These are phyloP conservation scores for Hypoxylon sp. DNA, from an alignment of 2,329 filamentous ascomycete genomes.

Conservation along the genomic window DNA sequence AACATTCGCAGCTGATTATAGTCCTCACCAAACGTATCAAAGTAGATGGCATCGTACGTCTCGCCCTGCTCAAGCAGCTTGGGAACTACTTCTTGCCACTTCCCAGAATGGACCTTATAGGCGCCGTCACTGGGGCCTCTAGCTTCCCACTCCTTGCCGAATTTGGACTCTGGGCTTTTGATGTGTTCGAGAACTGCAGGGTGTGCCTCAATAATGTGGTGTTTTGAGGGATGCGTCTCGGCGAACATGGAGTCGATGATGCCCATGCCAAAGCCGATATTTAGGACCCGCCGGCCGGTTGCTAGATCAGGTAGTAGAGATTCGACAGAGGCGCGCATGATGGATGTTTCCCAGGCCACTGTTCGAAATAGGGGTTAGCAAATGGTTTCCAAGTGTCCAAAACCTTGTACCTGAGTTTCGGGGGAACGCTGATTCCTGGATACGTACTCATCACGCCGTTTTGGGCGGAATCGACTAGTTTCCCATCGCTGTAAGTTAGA, in stretches of 20 bases:
- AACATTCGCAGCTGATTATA: slow-evolving; percentile 88
- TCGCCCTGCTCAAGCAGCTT: slow-evolving; percentile 76
- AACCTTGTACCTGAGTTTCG: background rate
- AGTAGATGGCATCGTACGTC: slow-evolving; percentile 91
- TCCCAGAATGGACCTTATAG: slow-evolving; percentile 79
- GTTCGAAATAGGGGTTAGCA: slow-evolving; percentile 19
- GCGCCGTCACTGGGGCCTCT: slow-evolving; percentile 74
- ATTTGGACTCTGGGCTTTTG: slow-evolving; percentile 61
- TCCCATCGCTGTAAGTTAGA: slow-evolving; percentile 74
- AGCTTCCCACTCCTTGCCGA: slow-evolving; percentile 70
- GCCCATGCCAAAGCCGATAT: slow-evolving; percentile 92
- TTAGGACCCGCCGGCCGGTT: slow-evolving; percentile 78
- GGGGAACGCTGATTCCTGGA: background rate
- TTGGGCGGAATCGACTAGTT: slow-evolving; percentile 79
- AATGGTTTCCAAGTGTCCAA: background rate
- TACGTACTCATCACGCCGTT: slow-evolving; percentile 86
- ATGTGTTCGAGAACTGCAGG: slow-evolving; percentile 80
- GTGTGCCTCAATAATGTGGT: slow-evolving; percentile 91
- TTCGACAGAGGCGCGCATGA: slow-evolving; percentile 84
- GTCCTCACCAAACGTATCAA: slow-evolving; percentile 97
- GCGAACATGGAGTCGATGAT: slow-evolving; percentile 87
- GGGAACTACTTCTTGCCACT: slow-evolving; percentile 86
- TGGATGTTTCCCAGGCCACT: slow-evolving; percentile 88
- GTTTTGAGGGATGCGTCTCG: slow-evolving; percentile 74
- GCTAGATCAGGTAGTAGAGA: slow-evolving; percentile 66